Conservation (phyloP, 441 rosid genomes). For the Adansonia gregorii region DNA sequence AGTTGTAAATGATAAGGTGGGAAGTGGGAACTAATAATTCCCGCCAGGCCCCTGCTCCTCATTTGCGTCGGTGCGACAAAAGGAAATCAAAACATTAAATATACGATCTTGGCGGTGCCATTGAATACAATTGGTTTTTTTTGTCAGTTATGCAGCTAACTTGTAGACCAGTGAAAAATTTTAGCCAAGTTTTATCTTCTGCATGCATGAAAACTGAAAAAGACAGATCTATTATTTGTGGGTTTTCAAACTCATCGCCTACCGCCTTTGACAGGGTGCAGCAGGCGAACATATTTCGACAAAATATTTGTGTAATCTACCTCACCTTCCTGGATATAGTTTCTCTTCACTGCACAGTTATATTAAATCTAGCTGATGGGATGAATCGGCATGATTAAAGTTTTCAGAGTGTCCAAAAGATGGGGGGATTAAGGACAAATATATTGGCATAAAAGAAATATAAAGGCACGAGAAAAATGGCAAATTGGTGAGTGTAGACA, state of each 20-base stretch:
- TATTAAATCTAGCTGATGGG: neutral
- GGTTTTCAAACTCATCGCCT: neutral
- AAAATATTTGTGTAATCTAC: conserved; percentile 13
- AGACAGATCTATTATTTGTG: conserved; percentile 30
- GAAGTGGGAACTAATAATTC: conserved; percentile 22
- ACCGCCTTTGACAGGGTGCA: conserved; percentile 34
- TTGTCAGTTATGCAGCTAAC: conserved; percentile 18
- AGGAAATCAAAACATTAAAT: conserved; percentile 27
- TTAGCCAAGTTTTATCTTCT: neutral
- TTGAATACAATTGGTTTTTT: conserved; percentile 21
- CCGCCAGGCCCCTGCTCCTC: conserved; percentile 10
- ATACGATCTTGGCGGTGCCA: neutral
- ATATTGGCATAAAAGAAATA: neutral
- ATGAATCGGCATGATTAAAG: neutral
- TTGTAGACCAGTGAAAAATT: neutral
- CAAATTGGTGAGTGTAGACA: neutral
- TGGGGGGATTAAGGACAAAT: conserved; percentile 8
- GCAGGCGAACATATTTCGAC: conserved; percentile 23
- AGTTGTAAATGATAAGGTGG: conserved; percentile 36
- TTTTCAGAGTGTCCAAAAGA: neutral
- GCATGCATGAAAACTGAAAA: neutral
- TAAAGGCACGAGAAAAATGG: neutral
- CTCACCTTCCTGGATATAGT: conserved; percentile 24
- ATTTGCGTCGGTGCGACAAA: conserved; percentile 38
- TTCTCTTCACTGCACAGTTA: neutral